phyloP scores from a whole-genome alignment of 2,329 filamentous ascomycete species.

The Trichoderma oligosporum region DNA sequence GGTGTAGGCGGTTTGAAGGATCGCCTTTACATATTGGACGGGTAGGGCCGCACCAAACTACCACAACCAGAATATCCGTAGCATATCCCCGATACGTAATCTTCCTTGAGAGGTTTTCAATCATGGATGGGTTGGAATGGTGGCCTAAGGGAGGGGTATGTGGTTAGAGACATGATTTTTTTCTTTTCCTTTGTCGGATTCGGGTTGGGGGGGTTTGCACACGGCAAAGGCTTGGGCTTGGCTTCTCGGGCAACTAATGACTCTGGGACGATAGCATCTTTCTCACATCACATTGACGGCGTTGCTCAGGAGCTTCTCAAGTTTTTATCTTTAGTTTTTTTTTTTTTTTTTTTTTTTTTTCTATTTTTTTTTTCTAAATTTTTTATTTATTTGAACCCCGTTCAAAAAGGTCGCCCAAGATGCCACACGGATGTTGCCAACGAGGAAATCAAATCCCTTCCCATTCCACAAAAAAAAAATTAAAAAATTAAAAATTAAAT shows the following conservation, averaged over 20 bases:
- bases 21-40: not conserved
- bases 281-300: constrained; percentile 31
- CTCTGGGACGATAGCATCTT: constrained; percentile 15
- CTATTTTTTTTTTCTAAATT: too few species aligned
- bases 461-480: not conserved
- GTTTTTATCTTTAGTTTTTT: constrained; percentile 26
- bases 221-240: constrained; percentile 15
- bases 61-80: constrained; percentile 16
- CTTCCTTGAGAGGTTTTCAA: not conserved
- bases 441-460: constrained; percentile 12
- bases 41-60: constrained; percentile 19
- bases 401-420: constrained; percentile 23
- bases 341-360: constrained; percentile 12
- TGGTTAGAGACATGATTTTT: constrained; percentile 13
- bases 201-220: constrained; percentile 12
- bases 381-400: not conserved
- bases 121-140: not conserved
- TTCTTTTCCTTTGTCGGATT: constrained; percentile 16
- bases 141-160: not conserved
- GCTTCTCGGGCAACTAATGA: constrained; percentile 17
- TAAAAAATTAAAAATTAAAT: too few species aligned
- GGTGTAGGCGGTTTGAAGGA: constrained; percentile 53
- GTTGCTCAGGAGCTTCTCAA: constrained; percentile 34
- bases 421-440: constrained; percentile 10
- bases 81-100: constrained; percentile 23